Conservation (phyloP, 345 rosid species). For the Gossypium anomalum region DNA sequence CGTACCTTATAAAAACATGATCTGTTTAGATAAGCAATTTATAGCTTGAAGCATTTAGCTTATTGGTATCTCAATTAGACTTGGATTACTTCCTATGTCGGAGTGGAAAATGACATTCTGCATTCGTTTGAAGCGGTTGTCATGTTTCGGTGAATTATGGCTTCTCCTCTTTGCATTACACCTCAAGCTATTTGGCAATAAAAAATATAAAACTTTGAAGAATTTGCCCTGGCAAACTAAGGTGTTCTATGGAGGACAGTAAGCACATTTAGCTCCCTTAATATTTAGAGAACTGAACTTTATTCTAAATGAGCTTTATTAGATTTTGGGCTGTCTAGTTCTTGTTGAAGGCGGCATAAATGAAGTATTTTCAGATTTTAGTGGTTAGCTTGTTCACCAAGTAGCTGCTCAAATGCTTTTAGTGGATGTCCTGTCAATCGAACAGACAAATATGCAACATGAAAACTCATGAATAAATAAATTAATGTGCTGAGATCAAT, state of each 20-base stretch:
- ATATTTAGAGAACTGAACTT: background rate
- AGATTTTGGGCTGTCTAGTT: background rate
- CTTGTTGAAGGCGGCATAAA: background rate
- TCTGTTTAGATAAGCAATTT: background rate
- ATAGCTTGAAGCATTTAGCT: background rate
- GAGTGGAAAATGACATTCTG: conserved; percentile 1
- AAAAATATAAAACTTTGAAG: background rate
- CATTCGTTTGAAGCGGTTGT: background rate
- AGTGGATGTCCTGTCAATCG: background rate
- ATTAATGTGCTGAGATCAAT: background rate
- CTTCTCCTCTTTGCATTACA: background rate
- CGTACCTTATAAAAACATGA: background rate
- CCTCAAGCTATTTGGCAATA: background rate
- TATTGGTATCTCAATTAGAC: background rate
- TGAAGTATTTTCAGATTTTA: background rate
- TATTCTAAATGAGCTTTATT: background rate
- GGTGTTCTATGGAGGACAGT: background rate
- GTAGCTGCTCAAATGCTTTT: background rate
- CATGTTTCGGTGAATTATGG: background rate
- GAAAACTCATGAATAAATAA: background rate
- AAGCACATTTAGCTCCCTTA: background rate
- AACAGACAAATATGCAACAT: background rate
- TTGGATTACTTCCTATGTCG: background rate
- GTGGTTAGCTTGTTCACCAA: background rate
- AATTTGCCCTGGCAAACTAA: background rate